Percentiles rank a stretch among this genome's conserved stretches.
Evolutionary conservation across 441 rosid genomes (phyloP).

Genomic region (Theobroma grandiflorum): DNA sequence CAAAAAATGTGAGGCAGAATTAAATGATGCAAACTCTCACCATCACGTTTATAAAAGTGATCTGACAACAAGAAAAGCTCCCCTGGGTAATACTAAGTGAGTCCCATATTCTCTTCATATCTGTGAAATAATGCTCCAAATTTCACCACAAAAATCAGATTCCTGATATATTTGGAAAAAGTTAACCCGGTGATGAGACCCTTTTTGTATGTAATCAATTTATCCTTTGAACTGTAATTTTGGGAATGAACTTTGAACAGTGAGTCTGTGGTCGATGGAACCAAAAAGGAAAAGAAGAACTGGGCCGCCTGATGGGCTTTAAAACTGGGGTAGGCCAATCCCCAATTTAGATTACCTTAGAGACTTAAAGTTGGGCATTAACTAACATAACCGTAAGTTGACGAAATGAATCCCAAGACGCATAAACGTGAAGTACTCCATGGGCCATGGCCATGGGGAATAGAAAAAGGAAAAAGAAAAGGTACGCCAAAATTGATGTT

Average conservation of each 20-base stretch:
- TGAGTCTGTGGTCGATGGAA: not conserved
- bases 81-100: not conserved
- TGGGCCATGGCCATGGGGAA: not conserved
- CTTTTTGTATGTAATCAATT: not conserved
- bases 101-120: not conserved
- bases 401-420: not conserved
- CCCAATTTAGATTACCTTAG: not conserved
- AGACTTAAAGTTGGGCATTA: not conserved
- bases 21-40: not conserved
- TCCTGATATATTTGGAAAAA: not conserved
- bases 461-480: not conserved
- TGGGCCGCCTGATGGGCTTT: not conserved
- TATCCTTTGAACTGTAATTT: not conserved
- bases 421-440: not conserved
- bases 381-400: constrained; percentile 7
- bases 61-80: not conserved
- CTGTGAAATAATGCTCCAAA: not conserved
- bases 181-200: not conserved
- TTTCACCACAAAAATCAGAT: not conserved
- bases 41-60: not conserved
- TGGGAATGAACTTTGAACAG: not conserved
- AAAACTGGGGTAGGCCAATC: not conserved
- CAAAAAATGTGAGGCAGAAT: not conserved
- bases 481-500: not conserved
- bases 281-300: not conserved